Evolutionary conservation across 805 yeast genomes (phyloP).

Genomic region (Candida caryicola): DNA sequence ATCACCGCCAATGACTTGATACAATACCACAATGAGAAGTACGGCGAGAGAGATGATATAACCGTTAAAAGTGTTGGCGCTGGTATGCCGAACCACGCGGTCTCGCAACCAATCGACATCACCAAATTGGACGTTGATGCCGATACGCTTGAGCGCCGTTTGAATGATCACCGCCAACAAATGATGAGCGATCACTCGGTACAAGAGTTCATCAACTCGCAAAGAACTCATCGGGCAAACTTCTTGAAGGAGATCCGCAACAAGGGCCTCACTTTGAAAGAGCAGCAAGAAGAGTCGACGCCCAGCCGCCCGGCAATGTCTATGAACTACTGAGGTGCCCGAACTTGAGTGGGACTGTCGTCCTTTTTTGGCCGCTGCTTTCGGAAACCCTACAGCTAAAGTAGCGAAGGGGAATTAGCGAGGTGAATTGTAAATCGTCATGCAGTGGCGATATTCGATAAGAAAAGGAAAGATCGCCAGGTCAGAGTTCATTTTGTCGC

Average conservation of each 20-base stretch:
- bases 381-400: too few species aligned
- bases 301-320: not conserved
- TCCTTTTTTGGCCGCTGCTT: too few species aligned
- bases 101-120: conserved; percentile 5
- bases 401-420: too few species aligned
- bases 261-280: conserved; percentile 18
- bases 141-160: conserved; percentile 15
- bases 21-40: conserved; percentile 12
- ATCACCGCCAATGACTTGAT: conserved; percentile 14
- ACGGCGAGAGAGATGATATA: not conserved
- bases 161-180: conserved; percentile 7
- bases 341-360: too few species aligned
- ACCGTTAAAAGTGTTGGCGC: not conserved
- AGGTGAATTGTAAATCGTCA: too few species aligned
- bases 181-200: conserved; percentile 11
- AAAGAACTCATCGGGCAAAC: conserved; percentile 18
- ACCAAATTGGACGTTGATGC: conserved; percentile 18
- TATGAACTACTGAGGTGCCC: conserved; percentile 8
- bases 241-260: conserved; percentile 24
- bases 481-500: too few species aligned
- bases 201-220: conserved; percentile 15
- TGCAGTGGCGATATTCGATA: too few species aligned
- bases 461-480: too few species aligned
- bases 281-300: not conserved
- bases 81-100: not conserved